A percentile compares a stretch with the other conserved stretches of the same genome.
Conservation (phyloP, 2,329 filamentous ascomycete genomes). For the Penicillium expansum region DNA sequence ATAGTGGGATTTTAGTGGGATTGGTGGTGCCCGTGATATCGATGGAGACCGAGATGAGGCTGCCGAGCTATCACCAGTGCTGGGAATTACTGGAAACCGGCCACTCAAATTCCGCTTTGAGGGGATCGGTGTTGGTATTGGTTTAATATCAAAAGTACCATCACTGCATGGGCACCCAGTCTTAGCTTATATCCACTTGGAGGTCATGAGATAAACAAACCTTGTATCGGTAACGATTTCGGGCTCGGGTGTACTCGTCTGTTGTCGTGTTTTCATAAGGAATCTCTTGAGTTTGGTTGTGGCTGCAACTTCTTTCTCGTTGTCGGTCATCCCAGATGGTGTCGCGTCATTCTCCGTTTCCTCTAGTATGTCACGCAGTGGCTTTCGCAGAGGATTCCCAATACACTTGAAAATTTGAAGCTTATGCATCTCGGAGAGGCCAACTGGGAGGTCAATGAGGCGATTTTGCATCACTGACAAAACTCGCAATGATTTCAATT, state of each 20-base stretch:
- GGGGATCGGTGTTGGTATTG: slow-evolving; percentile 58
- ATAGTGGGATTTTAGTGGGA: slow-evolving; percentile 78
- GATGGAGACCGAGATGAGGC: slow-evolving; percentile 70
- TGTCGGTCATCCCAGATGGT: slow-evolving; percentile 53
- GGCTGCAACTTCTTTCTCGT: slow-evolving; percentile 59
- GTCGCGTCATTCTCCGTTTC: slow-evolving; percentile 64
- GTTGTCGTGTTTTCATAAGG: slow-evolving; percentile 47
- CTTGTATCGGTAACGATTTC: slow-evolving; percentile 49
- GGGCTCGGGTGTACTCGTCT: slow-evolving; percentile 38
- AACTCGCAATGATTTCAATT: slow-evolving; percentile 81
- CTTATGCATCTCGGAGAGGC: slow-evolving; percentile 84
- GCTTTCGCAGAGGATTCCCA: slow-evolving; percentile 80
- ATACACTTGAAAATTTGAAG: slow-evolving; percentile 86
- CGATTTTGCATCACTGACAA: slow-evolving; percentile 83
- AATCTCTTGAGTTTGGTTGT: slow-evolving; percentile 61
- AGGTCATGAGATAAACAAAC: slow-evolving; percentile 22
- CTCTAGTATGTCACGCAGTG: slow-evolving; percentile 67
- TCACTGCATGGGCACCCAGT: slow-evolving; percentile 55
- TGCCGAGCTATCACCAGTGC: slow-evolving; percentile 54
- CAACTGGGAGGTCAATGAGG: slow-evolving; percentile 78
- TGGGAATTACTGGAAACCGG: slow-evolving; percentile 58
- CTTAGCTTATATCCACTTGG: slow-evolving; percentile 11
- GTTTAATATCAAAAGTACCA: slow-evolving; percentile 70
- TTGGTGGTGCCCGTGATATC: slow-evolving; percentile 66
- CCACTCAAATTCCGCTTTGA: slow-evolving; percentile 53